Evolutionary conservation across 1,139 yeast genomes (phyloP), one percentile per base, ranked within the genome.

Genomic region (Nakaseomyces glabratus): DNA sequence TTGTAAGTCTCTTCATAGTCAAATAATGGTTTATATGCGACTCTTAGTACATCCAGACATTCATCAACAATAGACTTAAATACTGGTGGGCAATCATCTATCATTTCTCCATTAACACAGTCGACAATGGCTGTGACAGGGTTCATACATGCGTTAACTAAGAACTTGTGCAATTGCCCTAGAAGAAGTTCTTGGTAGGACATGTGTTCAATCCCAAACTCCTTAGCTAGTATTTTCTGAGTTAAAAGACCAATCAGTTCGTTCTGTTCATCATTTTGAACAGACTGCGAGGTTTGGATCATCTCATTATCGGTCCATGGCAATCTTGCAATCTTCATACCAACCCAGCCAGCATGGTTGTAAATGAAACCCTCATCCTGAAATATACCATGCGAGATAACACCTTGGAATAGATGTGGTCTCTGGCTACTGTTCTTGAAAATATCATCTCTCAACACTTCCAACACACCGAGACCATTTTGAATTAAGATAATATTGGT

Each of bases 391-490:
- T 88, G 96, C 2, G 85, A 71, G 24, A 79, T 77, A 11, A 88
- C 76, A 31, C 88, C 95, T 51, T 76, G 80, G 49, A 66, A 73
- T 6, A 88, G 51, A 12, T 61, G 62, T 12, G 94, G 95, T 42
- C 78, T 59, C 1, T 49, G 35, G 0, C 39, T 39, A 0, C 51
- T 40, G 1, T 57, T 52, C 1, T 74, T 73, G 80, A 93, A 85
- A n/a, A 76, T 63, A n/a, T 61, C 53, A 1, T 62, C 58, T 11
- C 65, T 63, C 23, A 85, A 53, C 29, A 66, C 64, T 11, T 78
- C 80, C 3, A 71, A 61, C 29, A 81, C 75, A 4, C 97, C 97
- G 61, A 82, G 66, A 1, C 98, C 98, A 56, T 90, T 90, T 49
- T 88, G 97, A 7, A 90, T 59, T 17, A 90, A 59, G 22, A 88